A percentile compares a stretch with the other conserved stretches of the same genome.
These are phyloP conservation scores for Sphaerulina vaccinii DNA, from an alignment of 2,329 filamentous ascomycete species.

Conservation along the genomic window DNA sequence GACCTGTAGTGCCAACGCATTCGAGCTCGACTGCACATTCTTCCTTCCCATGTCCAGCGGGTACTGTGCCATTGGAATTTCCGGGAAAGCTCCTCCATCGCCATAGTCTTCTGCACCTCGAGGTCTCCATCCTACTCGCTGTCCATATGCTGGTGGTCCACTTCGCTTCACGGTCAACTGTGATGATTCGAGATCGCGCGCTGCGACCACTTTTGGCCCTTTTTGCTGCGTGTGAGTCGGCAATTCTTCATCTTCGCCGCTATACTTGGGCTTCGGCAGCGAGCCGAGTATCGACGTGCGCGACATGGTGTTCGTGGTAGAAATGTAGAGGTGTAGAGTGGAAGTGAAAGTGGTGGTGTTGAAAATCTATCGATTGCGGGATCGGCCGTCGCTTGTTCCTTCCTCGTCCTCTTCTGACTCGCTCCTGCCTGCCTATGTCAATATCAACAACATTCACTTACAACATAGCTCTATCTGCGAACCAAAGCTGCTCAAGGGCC, in stretches of 20 bases:
- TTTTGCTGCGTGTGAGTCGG: constrained; percentile 69
- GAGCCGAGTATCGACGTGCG: constrained; percentile 67
- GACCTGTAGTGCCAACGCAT: constrained; percentile 89
- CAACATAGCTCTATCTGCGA: neutral
- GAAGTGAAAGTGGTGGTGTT: neutral
- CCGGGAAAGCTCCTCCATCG: constrained; percentile 93
- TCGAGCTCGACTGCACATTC: constrained; percentile 61
- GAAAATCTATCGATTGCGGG: constrained; percentile 8
- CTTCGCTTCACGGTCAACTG: constrained; percentile 81
- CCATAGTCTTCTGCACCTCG: constrained; percentile 87
- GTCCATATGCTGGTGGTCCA: constrained; percentile 84
- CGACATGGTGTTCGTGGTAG: constrained; percentile 19
- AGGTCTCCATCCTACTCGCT: constrained; percentile 86
- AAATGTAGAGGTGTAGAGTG: neutral
- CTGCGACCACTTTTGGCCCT: constrained; percentile 78
- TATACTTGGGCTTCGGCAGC: constrained; percentile 87
- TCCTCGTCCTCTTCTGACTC: neutral
- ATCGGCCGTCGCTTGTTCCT: neutral
- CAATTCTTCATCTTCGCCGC: constrained; percentile 81
- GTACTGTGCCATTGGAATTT: constrained; percentile 91
- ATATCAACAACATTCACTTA: neutral
- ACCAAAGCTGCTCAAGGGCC: too few species aligned
- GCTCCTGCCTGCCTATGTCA: neutral
- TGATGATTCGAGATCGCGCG: constrained; percentile 76
- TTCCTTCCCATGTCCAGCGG: constrained; percentile 93